These are phyloP conservation scores for Corchorus capsularis DNA, from an alignment of 345 rosid genomes.

Conservation along the genomic window DNA sequence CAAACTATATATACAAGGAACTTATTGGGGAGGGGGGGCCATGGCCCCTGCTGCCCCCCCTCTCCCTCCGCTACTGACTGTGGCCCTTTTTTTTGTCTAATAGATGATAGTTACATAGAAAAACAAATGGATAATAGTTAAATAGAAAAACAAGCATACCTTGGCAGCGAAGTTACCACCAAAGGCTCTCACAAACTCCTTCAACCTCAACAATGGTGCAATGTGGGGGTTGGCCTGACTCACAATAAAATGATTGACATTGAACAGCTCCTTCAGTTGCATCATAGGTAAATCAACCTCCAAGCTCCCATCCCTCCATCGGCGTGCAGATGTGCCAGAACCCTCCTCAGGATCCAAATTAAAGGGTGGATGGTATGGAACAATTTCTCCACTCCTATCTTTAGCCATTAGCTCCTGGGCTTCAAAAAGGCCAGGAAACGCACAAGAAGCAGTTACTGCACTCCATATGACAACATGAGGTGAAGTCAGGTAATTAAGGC, in stretches of 20 bases:
- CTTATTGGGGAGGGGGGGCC: too few species aligned
- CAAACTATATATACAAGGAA: too few species aligned
- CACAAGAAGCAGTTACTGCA: constrained; percentile 97
- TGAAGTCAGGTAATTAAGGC: constrained; percentile 94
- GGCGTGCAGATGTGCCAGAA: constrained; percentile 57
- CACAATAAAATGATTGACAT: constrained; percentile 96
- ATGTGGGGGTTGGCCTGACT: constrained; percentile 99
- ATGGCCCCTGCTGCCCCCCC: too few species aligned
- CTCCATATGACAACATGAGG: constrained; percentile 99
- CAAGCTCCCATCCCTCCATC: constrained; percentile 99
- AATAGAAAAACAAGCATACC: constrained; percentile 43
- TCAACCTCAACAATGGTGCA: constrained; percentile 76
- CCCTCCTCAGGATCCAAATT: constrained; percentile 81
- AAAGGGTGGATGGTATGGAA: constrained; percentile 97
- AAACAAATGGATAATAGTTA: background rate
- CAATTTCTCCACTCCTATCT: constrained; percentile 89
- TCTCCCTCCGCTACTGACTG: too few species aligned
- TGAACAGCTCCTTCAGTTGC: constrained; percentile 94
- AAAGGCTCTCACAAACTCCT: constrained; percentile 75
- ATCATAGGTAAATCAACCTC: constrained; percentile 98
- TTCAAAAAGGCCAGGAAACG: constrained; percentile 97
- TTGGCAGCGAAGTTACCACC: constrained; percentile 99
- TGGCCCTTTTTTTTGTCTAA: background rate
- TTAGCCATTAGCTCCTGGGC: constrained; percentile 99
- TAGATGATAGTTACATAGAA: background rate